Evolutionary conservation across 139 green algal genomes (phyloP).

Genomic region (Chlorella sorokiniana): DNA sequence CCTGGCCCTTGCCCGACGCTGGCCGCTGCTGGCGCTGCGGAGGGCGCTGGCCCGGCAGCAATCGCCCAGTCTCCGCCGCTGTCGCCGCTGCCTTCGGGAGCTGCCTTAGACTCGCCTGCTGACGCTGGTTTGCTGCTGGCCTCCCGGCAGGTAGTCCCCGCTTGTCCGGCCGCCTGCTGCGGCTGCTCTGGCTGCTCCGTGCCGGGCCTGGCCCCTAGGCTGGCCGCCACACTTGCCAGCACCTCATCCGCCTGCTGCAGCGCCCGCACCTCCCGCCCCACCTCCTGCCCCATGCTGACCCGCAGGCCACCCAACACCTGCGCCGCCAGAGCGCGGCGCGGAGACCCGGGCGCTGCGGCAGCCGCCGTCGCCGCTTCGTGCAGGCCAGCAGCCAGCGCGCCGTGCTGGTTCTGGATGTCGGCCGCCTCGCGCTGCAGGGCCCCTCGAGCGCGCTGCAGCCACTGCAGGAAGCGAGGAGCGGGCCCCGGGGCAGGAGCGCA

Average conservation of each 20-base stretch:
- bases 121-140: too few species aligned
- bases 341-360: background rate
- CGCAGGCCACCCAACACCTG: slow-evolving; percentile 29
- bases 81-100: background rate
- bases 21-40: background rate
- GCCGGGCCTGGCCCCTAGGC: background rate
- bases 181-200: too few species aligned
- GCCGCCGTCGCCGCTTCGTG: background rate
- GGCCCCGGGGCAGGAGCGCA: background rate
- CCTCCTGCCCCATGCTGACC: slow-evolving; percentile 27
- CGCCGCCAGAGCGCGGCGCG: slow-evolving; percentile 3
- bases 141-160: too few species aligned
- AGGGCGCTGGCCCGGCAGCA: background rate
- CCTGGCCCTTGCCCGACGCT: too few species aligned
- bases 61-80: slow-evolving; percentile 5
- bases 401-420: slow-evolving; percentile 19
- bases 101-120: background rate
- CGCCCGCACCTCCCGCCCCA: slow-evolving; percentile 34
- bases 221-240: slow-evolving; percentile 14
- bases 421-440: slow-evolving; percentile 12
- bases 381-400: slow-evolving; percentile 13
- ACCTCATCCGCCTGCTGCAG: slow-evolving; percentile 44
- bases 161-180: background rate
- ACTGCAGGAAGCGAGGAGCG: background rate
- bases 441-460: slow-evolving; percentile 20